Conservation (phyloP, 2,329 filamentous ascomycete species). For the Helicocarpus griseus region DNA sequence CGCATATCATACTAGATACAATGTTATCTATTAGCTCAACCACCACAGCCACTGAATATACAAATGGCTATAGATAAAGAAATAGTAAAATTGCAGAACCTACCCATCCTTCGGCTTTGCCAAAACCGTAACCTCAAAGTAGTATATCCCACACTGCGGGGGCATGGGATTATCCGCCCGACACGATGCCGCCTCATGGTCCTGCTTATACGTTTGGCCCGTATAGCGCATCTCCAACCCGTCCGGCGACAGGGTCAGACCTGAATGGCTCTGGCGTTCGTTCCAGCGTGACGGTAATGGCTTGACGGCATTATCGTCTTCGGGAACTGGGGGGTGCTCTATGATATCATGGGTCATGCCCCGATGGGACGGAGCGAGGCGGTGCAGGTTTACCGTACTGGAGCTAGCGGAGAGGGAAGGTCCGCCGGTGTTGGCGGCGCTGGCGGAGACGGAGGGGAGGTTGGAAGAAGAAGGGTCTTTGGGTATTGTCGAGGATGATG, state of each 20-base stretch:
- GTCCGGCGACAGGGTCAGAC: constrained; percentile 64
- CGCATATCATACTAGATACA: constrained; percentile 33
- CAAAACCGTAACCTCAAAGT: constrained; percentile 67
- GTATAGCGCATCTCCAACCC: constrained; percentile 61
- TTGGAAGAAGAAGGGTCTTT: not conserved
- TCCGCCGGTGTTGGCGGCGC: no score
- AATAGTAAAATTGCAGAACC: constrained; percentile 15
- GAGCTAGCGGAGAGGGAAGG: no score
- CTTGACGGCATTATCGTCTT: constrained; percentile 53
- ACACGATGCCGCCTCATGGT: constrained; percentile 71
- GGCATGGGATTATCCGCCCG: constrained; percentile 82
- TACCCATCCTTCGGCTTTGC: constrained; percentile 60
- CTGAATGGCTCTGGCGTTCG: constrained; percentile 61
- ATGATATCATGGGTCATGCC: constrained; percentile 78
- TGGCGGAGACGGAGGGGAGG: not conserved
- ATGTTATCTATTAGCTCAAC: constrained; percentile 15
- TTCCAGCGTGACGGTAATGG: constrained; percentile 78
- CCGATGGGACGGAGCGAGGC: constrained; percentile 55
- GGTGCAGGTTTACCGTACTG: constrained; percentile 48
- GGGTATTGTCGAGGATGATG: not conserved
- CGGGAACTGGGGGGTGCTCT: constrained; percentile 50
- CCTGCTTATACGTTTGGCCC: constrained; percentile 47
- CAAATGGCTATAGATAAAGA: not conserved
- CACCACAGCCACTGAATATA: not conserved
- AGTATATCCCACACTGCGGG: constrained; percentile 83